A percentile compares a stretch with the other conserved stretches of the same genome.
Evolutionary conservation across 2,329 filamentous ascomycete genomes (phyloP).

Genomic region (Penicillium griseofulvum): DNA sequence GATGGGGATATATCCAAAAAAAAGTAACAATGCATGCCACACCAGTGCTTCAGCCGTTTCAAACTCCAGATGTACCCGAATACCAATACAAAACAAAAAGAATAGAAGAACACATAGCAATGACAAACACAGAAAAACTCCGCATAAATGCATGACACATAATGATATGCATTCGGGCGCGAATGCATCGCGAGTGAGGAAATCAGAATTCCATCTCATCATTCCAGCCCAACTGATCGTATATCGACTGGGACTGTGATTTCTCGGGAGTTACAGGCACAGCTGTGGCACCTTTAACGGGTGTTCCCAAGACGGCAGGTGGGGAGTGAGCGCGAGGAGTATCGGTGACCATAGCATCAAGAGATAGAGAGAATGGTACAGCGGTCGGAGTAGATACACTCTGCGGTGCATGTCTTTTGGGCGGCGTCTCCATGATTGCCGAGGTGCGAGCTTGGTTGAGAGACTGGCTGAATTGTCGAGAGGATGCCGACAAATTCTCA

Average conservation of each 20-base stretch:
- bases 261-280: slow-evolving; percentile 36
- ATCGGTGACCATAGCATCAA: slow-evolving; percentile 2
- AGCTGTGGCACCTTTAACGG: slow-evolving; percentile 28
- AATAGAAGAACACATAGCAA: background rate
- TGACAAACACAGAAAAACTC: background rate
- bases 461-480: slow-evolving; percentile 8
- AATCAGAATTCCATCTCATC: slow-evolving; percentile 31
- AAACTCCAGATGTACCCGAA: background rate
- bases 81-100: background rate
- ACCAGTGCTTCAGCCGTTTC: background rate
- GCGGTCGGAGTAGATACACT: slow-evolving; percentile 9
- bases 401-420: slow-evolving; percentile 13
- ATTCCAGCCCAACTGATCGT: slow-evolving; percentile 47
- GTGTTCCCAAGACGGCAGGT: slow-evolving; percentile 29
- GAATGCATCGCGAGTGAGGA: background rate
- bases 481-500: background rate
- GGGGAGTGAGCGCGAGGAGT: slow-evolving; percentile 13
- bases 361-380: slow-evolving; percentile 4
- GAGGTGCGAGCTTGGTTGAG: slow-evolving; percentile 13
- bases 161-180: background rate
- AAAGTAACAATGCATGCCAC: slow-evolving; percentile 1
- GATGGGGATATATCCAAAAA: slow-evolving; percentile 6
- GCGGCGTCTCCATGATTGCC: slow-evolving; percentile 33
- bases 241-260: slow-evolving; percentile 39
- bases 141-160: background rate